These are phyloP conservation scores for Murraya koenigii DNA, from an alignment of 345 rosid genomes.

Conservation along the genomic window DNA sequence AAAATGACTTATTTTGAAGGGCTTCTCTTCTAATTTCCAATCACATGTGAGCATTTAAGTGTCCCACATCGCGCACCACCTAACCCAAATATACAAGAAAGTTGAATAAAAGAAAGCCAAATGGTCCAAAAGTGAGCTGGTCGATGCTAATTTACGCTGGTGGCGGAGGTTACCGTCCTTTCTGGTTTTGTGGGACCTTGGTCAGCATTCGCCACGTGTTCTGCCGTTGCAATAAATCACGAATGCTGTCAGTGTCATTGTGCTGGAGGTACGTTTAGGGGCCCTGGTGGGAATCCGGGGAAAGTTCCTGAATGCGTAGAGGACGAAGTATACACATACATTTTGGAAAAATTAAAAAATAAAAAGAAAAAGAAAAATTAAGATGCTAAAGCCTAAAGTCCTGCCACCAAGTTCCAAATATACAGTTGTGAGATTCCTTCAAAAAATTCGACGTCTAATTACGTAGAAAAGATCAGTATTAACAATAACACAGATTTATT, in stretches of 20 bases:
- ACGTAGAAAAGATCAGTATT: not conserved
- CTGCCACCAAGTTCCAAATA: not conserved
- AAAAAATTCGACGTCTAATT: not conserved
- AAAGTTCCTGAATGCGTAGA: not conserved
- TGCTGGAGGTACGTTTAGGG: not conserved
- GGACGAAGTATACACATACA: too few relatives aligned
- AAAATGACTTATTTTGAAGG: slow-evolving; percentile 1
- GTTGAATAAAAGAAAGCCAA: not conserved
- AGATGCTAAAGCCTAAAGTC: not conserved
- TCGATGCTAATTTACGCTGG: slow-evolving; percentile 4
- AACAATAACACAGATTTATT: too few relatives aligned
- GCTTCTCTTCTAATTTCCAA: not conserved
- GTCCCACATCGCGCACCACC: not conserved
- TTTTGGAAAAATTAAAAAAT: too few relatives aligned
- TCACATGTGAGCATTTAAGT: slow-evolving; percentile 36
- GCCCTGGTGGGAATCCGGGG: not conserved
- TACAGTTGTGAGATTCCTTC: not conserved
- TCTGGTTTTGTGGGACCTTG: not conserved
- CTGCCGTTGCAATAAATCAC: not conserved
- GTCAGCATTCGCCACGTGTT: slow-evolving; percentile 1
- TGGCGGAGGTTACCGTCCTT: slow-evolving; percentile 2
- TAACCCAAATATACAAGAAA: not conserved
- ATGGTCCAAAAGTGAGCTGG: slow-evolving; percentile 6
- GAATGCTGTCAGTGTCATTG: not conserved
- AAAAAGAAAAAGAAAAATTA: not conserved